Evolutionary conservation across 1,284 basidiomycete species (phyloP).

Genomic region (Leccinum holopus): DNA sequence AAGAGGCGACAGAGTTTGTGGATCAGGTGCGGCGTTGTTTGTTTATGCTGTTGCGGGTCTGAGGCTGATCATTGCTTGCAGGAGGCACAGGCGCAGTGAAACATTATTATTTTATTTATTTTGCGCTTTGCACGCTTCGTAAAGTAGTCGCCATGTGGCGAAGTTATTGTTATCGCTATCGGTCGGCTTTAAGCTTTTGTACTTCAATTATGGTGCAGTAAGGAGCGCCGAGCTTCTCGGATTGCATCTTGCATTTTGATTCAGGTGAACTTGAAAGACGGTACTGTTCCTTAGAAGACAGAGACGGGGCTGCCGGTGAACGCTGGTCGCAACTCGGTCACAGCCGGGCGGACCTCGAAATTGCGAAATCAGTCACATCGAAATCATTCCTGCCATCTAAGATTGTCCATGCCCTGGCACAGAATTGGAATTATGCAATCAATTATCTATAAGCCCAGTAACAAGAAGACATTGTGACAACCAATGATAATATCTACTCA

Average conservation of each 20-base stretch:
- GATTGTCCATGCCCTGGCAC: too few relatives aligned
- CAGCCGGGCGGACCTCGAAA: too few relatives aligned
- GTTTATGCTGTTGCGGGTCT: background rate
- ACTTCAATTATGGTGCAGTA: background rate
- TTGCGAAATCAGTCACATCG: too few relatives aligned
- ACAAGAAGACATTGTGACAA: too few relatives aligned
- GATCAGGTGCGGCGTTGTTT: slow-evolving; percentile 57
- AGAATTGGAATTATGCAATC: too few relatives aligned
- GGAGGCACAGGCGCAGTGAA: slow-evolving; percentile 58
- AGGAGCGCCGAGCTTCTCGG: background rate
- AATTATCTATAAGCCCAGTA: too few relatives aligned
- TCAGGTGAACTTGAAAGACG: background rate
- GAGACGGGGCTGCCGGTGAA: too few relatives aligned
- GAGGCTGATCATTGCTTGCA: slow-evolving; percentile 20
- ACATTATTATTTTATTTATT: background rate
- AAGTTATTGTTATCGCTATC: slow-evolving; percentile 25
- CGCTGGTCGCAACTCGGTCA: too few relatives aligned
- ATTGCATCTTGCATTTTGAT: background rate
- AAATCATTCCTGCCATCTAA: too few relatives aligned
- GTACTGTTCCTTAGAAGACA: too few relatives aligned
- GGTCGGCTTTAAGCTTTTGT: background rate
- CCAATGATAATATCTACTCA: too few relatives aligned
- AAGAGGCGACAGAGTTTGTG: slow-evolving; percentile 87
- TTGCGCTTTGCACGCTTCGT: background rate
- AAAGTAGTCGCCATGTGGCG: background rate